Conservation (phyloP, 352 stramenopile species). For the Halophytophthora batemanensis region DNA sequence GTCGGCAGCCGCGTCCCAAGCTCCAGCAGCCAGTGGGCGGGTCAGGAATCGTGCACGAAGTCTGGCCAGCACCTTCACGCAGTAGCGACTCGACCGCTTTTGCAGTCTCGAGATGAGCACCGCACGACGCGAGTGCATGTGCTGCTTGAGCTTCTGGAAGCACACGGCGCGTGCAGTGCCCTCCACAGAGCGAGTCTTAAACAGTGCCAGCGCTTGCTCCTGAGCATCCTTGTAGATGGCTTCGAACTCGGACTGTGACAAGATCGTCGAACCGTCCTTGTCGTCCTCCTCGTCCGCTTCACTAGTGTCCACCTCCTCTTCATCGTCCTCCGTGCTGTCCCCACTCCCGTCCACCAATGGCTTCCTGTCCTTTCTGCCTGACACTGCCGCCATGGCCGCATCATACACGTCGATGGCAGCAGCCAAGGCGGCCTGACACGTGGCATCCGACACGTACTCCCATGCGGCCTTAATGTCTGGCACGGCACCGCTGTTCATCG, state of each 20-base stretch:
- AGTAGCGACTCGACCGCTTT: constrained; percentile 51
- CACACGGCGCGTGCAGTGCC: constrained; percentile 47
- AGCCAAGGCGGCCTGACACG: constrained; percentile 57
- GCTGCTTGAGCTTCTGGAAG: constrained; percentile 75
- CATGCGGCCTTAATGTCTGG: constrained; percentile 83
- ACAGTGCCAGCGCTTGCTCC: constrained; percentile 61
- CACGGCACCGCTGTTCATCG: constrained; percentile 73
- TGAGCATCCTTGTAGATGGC: constrained; percentile 70
- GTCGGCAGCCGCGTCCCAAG: constrained; percentile 31
- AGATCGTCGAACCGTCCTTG: constrained; percentile 21
- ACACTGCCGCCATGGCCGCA: constrained; percentile 28
- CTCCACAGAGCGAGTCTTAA: constrained; percentile 71
- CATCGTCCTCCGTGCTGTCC: constrained; percentile 23
- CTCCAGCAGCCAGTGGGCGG: constrained; percentile 34
- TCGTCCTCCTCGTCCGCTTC: constrained; percentile 10
- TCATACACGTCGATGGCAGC: constrained; percentile 63
- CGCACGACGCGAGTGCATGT: constrained; percentile 62
- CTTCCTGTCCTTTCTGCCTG: constrained; percentile 14
- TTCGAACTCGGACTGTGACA: constrained; percentile 73
- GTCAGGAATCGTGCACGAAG: constrained; percentile 38
- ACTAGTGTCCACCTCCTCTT: constrained; percentile 23
- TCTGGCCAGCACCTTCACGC: constrained; percentile 37
- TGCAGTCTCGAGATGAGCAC: constrained; percentile 55
- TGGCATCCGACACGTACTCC: constrained; percentile 81
- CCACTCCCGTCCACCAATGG: constrained; percentile 10